Conservation (phyloP, 1,139 yeast genomes). For the Pichia kudriavzevii region DNA sequence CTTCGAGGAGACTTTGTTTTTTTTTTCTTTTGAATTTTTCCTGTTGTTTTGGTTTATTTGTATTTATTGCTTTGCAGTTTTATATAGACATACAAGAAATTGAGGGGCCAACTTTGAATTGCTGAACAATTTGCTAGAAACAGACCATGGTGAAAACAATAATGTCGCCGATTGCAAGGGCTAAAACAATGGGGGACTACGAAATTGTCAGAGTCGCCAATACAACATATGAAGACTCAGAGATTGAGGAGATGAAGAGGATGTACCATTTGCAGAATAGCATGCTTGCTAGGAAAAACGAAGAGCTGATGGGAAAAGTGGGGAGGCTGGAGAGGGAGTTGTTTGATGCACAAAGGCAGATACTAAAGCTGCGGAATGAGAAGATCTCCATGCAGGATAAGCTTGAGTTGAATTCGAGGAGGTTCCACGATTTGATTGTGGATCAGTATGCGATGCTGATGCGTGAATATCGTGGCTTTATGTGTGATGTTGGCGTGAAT, state of each 20-base stretch:
- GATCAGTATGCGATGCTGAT: constrained; percentile 39
- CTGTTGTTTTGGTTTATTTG: too few species aligned
- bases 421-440: constrained; percentile 37
- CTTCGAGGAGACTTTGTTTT: too few species aligned
- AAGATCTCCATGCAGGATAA: constrained; percentile 26
- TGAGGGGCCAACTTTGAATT: too few species aligned
- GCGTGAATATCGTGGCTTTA: constrained; percentile 28
- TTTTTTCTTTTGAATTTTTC: too few species aligned
- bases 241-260: constrained; percentile 14
- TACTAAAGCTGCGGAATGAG: constrained; percentile 33
- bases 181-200: too few species aligned
- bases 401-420: constrained; percentile 30
- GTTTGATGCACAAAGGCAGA: constrained; percentile 41
- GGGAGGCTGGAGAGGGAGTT: constrained; percentile 44
- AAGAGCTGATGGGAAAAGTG: constrained; percentile 41
- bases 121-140: too few species aligned
- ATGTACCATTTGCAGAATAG: constrained; percentile 40
- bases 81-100: too few species aligned
- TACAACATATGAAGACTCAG: too few species aligned
- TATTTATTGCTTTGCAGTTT: too few species aligned
- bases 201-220: too few species aligned
- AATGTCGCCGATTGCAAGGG: constrained; percentile 2
- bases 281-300: constrained; percentile 49
- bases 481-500: constrained; percentile 12
- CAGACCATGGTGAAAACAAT: constrained; percentile 8